A percentile compares a stretch with the other conserved stretches of the same genome.
These are phyloP conservation scores for Saussurea involucrata DNA, from an alignment of 129 eudicot species.

Conservation along the genomic window DNA sequence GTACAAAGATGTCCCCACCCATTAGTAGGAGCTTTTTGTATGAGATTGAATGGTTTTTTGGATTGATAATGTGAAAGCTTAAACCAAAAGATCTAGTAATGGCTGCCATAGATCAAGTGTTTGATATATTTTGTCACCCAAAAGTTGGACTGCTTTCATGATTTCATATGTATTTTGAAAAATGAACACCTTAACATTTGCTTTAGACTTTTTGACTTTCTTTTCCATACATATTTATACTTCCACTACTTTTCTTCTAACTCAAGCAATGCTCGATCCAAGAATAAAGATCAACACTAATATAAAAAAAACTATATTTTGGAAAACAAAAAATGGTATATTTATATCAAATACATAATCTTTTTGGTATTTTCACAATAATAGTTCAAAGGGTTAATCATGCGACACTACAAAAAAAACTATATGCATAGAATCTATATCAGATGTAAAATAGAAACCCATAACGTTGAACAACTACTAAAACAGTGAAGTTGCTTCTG, in stretches of 20 bases:
- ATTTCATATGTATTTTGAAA: slow-evolving; percentile 31
- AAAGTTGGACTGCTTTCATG: slow-evolving; percentile 30
- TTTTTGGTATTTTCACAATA: not conserved
- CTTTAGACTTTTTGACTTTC: slow-evolving; percentile 42
- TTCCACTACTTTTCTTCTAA: slow-evolving; percentile 27
- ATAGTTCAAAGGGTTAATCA: not conserved
- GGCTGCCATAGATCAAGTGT: slow-evolving; percentile 32
- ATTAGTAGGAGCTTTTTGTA: not conserved
- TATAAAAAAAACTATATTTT: not conserved
- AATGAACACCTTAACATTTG: slow-evolving; percentile 8
- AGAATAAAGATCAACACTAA: not conserved
- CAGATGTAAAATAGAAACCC: not conserved
- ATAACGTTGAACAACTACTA: too few species aligned
- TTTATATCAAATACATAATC: not conserved
- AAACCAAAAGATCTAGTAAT: slow-evolving; percentile 17
- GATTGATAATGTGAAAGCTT: slow-evolving; percentile 29
- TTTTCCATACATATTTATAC: slow-evolving; percentile 17
- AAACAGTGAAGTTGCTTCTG: not conserved
- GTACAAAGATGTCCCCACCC: too few species aligned
- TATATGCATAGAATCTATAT: not conserved
- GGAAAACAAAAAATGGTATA: not conserved
- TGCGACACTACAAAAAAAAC: not conserved
- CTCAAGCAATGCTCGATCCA: slow-evolving; percentile 19
- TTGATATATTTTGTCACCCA: slow-evolving; percentile 29
- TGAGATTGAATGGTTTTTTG: not conserved